These are phyloP conservation scores for Hortiboletus flavorubellus DNA, from an alignment of 768 basidiomycete species.

Conservation along the genomic window DNA sequence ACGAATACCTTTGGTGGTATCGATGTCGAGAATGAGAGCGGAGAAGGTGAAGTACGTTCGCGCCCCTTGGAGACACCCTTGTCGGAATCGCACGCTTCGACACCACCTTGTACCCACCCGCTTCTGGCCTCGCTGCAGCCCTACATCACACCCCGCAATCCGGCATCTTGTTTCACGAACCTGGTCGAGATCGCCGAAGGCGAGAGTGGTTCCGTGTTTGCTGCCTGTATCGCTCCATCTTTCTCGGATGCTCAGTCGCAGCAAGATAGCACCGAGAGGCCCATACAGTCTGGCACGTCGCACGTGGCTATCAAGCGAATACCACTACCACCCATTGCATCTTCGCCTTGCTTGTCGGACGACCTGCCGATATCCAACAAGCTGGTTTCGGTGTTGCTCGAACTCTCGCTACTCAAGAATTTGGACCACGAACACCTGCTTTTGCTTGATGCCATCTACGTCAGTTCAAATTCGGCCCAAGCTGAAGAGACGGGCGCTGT, in stretches of 20 bases:
- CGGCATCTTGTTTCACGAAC: constrained; percentile 59
- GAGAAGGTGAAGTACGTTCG: not conserved
- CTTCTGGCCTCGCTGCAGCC: constrained; percentile 46
- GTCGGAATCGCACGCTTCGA: not conserved
- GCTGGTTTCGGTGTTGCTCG: constrained; percentile 57
- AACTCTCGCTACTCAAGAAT: constrained; percentile 56
- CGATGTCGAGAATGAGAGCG: constrained; percentile 9
- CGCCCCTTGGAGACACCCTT: not conserved
- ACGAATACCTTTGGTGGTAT: constrained; percentile 40
- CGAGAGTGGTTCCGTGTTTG: constrained; percentile 71
- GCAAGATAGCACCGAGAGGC: constrained; percentile 18
- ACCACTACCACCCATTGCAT: constrained; percentile 45
- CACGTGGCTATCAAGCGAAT: constrained; percentile 80
- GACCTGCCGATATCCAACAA: constrained; percentile 49
- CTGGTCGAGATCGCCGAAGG: constrained; percentile 81
- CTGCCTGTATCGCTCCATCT: constrained; percentile 33
- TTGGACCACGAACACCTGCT: constrained; percentile 62
- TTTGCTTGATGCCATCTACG: constrained; percentile 66
- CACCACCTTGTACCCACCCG: constrained; percentile 10
- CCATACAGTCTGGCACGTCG: constrained; percentile 27
- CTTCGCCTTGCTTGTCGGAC: constrained; percentile 10
- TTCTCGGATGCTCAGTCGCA: constrained; percentile 5
- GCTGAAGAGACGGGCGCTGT: constrained; percentile 26
- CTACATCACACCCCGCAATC: constrained; percentile 67
- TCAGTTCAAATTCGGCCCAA: constrained; percentile 42